Percentiles rank a stretch among this genome's conserved stretches.
phyloP scores from a whole-genome alignment of 2,329 filamentous ascomycete species.

The Cladosporium velox region DNA sequence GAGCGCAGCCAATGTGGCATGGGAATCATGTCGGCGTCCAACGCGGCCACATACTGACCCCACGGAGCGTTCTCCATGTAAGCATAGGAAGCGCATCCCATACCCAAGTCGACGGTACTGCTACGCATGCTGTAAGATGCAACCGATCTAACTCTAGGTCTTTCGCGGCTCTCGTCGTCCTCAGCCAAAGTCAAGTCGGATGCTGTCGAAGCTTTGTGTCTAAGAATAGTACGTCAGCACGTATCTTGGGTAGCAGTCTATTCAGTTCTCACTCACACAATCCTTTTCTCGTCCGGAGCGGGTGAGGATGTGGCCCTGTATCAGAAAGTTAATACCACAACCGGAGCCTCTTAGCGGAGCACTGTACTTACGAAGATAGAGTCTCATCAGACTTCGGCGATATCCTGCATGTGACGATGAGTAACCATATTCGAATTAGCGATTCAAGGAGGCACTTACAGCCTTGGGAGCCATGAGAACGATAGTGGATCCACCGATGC shows the following conservation, averaged over 20 bases:
- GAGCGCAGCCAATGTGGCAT: slow-evolving; percentile 62
- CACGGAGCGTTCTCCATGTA: slow-evolving; percentile 14
- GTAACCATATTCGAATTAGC: not conserved
- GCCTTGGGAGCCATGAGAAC: slow-evolving; percentile 10
- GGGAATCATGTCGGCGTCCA: slow-evolving; percentile 70
- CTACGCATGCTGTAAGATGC: slow-evolving; percentile 38
- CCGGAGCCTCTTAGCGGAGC: too few relatives aligned
- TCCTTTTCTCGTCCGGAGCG: not conserved
- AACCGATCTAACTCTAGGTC: not conserved
- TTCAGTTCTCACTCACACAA: not conserved
- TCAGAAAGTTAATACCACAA: not conserved
- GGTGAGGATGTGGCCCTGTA: not conserved
- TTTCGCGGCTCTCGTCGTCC: slow-evolving; percentile 35
- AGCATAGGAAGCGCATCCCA: slow-evolving; percentile 1
- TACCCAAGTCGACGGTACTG: slow-evolving; percentile 57
- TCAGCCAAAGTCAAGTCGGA: slow-evolving; percentile 29
- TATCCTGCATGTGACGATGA: not conserved
- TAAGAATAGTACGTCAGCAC: not conserved
- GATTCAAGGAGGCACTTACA: not conserved
- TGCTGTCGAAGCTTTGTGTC: not conserved
- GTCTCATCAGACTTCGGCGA: slow-evolving; percentile 4
- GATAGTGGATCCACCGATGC: slow-evolving; percentile 12
- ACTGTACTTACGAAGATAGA: slow-evolving; percentile 15
- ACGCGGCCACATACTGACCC: slow-evolving; percentile 56
- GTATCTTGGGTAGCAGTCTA: too few relatives aligned